Percentiles rank a stretch among this genome's conserved stretches.
phyloP scores from a whole-genome alignment of 371 early-diverging fungal genomes.

The Syncephalastrum sp. region DNA sequence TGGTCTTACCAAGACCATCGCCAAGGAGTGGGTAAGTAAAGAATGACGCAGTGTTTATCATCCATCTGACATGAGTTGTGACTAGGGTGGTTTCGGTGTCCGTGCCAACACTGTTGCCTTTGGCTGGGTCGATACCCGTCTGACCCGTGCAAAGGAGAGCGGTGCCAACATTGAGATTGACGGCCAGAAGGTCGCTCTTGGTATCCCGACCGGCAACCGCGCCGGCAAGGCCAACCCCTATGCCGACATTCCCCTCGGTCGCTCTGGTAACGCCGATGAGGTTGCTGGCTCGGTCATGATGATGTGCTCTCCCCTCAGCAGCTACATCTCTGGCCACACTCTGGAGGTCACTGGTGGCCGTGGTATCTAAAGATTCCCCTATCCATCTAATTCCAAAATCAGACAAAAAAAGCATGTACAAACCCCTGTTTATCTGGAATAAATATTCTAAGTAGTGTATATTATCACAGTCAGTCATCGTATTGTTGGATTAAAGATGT shows the following conservation, averaged over 20 bases:
- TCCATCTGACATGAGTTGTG: background rate
- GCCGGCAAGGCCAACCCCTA: conserved; percentile 42
- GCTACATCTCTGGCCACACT: conserved; percentile 65
- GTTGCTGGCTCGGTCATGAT: conserved; percentile 66
- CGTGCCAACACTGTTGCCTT: conserved; percentile 68
- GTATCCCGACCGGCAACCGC: conserved; percentile 63
- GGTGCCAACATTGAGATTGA: conserved; percentile 65
- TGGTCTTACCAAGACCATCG: conserved; percentile 61
- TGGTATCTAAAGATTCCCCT: conserved; percentile 50
- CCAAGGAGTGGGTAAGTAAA: conserved; percentile 39
- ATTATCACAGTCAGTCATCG: too few relatives aligned
- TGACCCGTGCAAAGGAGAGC: conserved; percentile 70
- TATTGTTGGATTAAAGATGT: too few relatives aligned
- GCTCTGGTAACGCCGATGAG: conserved; percentile 66
- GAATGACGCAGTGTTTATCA: too few relatives aligned
- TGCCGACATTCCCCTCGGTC: conserved; percentile 63
- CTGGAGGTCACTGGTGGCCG: conserved; percentile 72
- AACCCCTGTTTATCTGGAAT: too few relatives aligned
- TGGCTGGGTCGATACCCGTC: conserved; percentile 68
- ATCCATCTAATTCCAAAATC: too few relatives aligned
- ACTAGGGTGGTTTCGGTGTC: conserved; percentile 52
- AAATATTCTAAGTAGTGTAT: too few relatives aligned
- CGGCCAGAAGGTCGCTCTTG: conserved; percentile 67
- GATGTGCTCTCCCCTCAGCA: conserved; percentile 63
- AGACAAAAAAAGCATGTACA: too few relatives aligned